Evolutionary conservation across 164 flowering plant genomes (phyloP), one percentile per base, ranked within the genome.

Genomic region (Akebia trifoliata): DNA sequence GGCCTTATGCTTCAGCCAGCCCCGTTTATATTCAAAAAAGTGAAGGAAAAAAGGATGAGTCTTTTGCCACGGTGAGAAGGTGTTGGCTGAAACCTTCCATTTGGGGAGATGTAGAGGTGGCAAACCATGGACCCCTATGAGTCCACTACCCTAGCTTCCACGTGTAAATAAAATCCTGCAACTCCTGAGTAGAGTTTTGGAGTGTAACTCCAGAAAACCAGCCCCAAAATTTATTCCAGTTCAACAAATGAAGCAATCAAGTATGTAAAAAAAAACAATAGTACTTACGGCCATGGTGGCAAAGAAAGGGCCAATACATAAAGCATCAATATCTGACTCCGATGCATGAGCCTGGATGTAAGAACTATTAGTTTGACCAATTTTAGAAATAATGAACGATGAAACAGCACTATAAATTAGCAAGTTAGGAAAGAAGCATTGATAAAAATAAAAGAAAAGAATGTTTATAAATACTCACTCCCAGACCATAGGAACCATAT

Each of bases 401-500:
- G 26, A 46, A 21, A 46, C 17, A 20, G 8, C 20, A 12, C 28
- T 18, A 11, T 7, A 35, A 48, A 48, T 25, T n/a, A n/a, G n/a
- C n/a, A n/a, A n/a, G n/a, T n/a, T n/a, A 4, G 12, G 21, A 38
- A 2, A 36, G 0, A 21, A 22, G 4, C 36, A 49, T 28, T 4
- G 3, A 35, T 11, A 43, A 54, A 26, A 8, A 39, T 34, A 26
- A 18, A 12, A 24, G 14, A 18, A 10, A 22, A 37, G 30, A 0
- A 1, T 2, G 15, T 18, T 8, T 42, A 18, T 35, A 54, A 49
- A n/a, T 18, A 65, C 74, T 63, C 70, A 83, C 88, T n/a, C 88
- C 88, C 25, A 83, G 76, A 28, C 85, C 83, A 67, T 76, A 83
- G n/a, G 88, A 80, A 38, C 88, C 88, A 72, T 73, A 83, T 6